A percentile compares a stretch with the other conserved stretches of the same genome.
These are phyloP conservation scores for Hypoxylon cercidicola DNA, from an alignment of 495 filamentous ascomycete genomes.

Conservation along the genomic window DNA sequence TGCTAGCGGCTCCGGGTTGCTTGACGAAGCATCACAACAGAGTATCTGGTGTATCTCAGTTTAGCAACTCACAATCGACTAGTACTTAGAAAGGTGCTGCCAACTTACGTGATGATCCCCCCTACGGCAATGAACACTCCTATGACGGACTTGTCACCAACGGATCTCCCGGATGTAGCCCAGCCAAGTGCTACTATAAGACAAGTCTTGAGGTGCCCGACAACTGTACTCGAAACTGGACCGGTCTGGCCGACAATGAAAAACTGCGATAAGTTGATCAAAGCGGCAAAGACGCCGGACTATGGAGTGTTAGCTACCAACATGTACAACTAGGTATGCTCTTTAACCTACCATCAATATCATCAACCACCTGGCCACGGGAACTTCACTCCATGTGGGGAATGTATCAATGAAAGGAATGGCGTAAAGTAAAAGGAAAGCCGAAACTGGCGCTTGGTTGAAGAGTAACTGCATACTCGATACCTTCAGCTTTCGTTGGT, in stretches of 20 bases:
- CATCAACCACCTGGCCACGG: slow-evolving; percentile 62
- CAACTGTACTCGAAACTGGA: slow-evolving; percentile 75
- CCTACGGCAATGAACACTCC: slow-evolving; percentile 65
- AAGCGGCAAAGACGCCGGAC: slow-evolving; percentile 70
- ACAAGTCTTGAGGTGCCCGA: slow-evolving; percentile 74
- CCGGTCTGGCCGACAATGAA: slow-evolving; percentile 78
- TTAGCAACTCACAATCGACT: slow-evolving; percentile 7
- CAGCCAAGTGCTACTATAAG: slow-evolving; percentile 68
- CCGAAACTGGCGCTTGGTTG: slow-evolving; percentile 75
- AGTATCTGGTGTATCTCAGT: slow-evolving; percentile 53
- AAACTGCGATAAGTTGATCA: slow-evolving; percentile 80
- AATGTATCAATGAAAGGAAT: slow-evolving; percentile 74
- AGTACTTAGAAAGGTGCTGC: neutral
- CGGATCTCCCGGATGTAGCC: slow-evolving; percentile 60
- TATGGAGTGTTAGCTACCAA: slow-evolving; percentile 41
- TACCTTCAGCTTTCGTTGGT: slow-evolving; percentile 72
- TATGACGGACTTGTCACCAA: slow-evolving; percentile 62
- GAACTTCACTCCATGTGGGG: slow-evolving; percentile 62
- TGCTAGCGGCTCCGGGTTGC: slow-evolving; percentile 25
- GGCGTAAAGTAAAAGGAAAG: slow-evolving; percentile 69
- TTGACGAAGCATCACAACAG: slow-evolving; percentile 59
- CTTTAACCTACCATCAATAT: slow-evolving; percentile 60
- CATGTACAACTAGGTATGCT: slow-evolving; percentile 18
- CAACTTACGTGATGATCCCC: slow-evolving; percentile 64
- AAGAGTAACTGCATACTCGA: slow-evolving; percentile 77